phyloP scores from a whole-genome alignment of 305 asterid genomes.

The Fraxinus latifolia region DNA sequence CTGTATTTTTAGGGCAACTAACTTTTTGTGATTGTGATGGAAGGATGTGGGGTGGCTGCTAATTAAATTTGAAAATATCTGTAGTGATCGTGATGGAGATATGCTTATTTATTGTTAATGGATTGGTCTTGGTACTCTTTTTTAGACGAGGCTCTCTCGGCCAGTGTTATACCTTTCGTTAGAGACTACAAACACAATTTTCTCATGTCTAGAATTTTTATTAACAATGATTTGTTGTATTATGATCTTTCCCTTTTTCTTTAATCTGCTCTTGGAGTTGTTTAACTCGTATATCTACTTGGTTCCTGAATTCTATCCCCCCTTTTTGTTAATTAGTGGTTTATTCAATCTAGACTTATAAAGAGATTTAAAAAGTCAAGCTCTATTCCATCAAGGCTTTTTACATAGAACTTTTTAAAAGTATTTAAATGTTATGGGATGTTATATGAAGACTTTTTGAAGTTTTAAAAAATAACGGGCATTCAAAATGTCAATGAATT shows the following conservation, averaged over 20 bases:
- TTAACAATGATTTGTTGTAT: background rate
- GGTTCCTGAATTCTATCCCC: background rate
- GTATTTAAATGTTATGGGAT: background rate
- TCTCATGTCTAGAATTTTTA: background rate
- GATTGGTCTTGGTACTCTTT: background rate
- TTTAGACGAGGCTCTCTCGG: background rate
- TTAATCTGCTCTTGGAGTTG: background rate
- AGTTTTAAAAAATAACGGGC: background rate
- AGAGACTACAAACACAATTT: background rate
- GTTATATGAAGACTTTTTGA: background rate
- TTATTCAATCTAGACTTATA: background rate
- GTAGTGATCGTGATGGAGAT: background rate
- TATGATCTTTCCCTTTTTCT: background rate
- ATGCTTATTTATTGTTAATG: background rate
- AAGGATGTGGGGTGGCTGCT: background rate
- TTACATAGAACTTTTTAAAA: too few relatives aligned
- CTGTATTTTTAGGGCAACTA: background rate
- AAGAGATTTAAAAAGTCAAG: background rate
- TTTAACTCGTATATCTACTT: background rate
- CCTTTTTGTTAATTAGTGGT: background rate
- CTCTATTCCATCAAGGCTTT: background rate
- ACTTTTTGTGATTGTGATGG: background rate
- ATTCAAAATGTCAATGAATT: background rate
- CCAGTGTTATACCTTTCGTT: background rate
- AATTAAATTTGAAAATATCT: background rate